phyloP scores from a whole-genome alignment of 176 grass and related monocot species.

The Bothriochloa decipiens region DNA sequence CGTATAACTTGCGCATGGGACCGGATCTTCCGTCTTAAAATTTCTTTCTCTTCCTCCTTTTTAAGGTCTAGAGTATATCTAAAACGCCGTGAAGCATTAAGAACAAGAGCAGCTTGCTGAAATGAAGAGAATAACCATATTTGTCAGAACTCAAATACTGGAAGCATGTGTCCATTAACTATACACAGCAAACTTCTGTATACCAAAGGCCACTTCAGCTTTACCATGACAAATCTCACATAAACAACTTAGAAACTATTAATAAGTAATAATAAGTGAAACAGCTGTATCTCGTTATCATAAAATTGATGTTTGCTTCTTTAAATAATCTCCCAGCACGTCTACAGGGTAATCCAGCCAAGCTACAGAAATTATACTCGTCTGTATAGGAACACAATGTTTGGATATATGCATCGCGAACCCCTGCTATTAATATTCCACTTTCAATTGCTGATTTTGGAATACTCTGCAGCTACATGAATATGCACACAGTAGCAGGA shows the following conservation, averaged over 20 bases:
- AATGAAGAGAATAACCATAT: conserved; percentile 31
- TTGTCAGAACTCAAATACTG: conserved; percentile 38
- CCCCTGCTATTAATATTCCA: not conserved
- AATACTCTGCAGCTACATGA: not conserved
- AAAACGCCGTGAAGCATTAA: conserved; percentile 83
- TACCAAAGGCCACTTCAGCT: not conserved
- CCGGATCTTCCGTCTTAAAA: conserved; percentile 69
- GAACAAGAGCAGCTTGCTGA: conserved; percentile 84
- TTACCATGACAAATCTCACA: not conserved
- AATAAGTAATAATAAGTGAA: not conserved
- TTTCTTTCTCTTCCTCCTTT: conserved; percentile 80
- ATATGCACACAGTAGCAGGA: not conserved
- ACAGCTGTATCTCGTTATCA: not conserved
- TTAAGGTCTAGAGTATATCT: conserved; percentile 88
- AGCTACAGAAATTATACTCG: not conserved
- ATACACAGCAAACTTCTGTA: conserved; percentile 8
- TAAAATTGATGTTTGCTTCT: not conserved
- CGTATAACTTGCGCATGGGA: conserved; percentile 83
- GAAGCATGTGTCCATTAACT: not conserved
- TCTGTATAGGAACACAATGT: not conserved
- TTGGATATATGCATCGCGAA: not conserved
- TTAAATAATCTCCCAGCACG: not conserved
- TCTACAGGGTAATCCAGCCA: not conserved
- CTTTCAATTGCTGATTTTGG: not conserved
- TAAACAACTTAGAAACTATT: not conserved